A percentile compares a stretch with the other conserved stretches of the same genome.
Conservation (phyloP, 1,139 yeast genomes). For the Sugiyamaella paludigena region DNA sequence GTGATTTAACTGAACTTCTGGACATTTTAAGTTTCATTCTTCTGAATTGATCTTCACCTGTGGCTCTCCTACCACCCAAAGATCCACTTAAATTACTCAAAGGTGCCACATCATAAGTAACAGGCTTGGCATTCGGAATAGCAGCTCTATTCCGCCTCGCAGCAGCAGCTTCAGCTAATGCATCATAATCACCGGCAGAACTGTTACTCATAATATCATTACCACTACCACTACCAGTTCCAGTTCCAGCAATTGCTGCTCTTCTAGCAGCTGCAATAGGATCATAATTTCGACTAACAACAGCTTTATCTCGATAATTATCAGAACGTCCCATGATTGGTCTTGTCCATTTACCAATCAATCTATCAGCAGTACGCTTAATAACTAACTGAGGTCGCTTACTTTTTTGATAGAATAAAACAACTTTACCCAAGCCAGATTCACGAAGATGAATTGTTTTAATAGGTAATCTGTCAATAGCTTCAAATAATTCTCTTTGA, state of each 20-base stretch:
- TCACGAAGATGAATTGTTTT: slow-evolving; percentile 95
- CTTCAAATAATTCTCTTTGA: slow-evolving; percentile 78
- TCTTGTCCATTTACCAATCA: slow-evolving; percentile 97
- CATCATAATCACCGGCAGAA: slow-evolving; percentile 42
- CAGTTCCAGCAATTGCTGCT: slow-evolving; percentile 7
- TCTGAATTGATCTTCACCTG: slow-evolving; percentile 69
- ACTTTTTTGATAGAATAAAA: slow-evolving; percentile 89
- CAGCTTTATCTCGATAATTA: slow-evolving; percentile 84
- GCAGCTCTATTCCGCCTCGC: slow-evolving; percentile 86
- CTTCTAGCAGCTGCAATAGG: slow-evolving; percentile 38
- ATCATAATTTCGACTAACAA: slow-evolving; percentile 69
- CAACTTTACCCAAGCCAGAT: slow-evolving; percentile 89
- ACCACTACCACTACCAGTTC: slow-evolving; percentile 5
- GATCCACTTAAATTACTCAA: slow-evolving; percentile 51
- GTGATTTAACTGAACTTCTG: slow-evolving; percentile 49
- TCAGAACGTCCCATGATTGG: slow-evolving; percentile 96
- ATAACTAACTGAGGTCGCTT: slow-evolving; percentile 84
- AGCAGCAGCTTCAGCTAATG: slow-evolving; percentile 87
- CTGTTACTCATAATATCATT: background rate
- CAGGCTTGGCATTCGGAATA: slow-evolving; percentile 83
- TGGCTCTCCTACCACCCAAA: slow-evolving; percentile 39
- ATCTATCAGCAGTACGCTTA: slow-evolving; percentile 82
- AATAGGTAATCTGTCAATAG: slow-evolving; percentile 77
- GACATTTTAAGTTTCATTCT: slow-evolving; percentile 58
- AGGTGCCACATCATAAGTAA: slow-evolving; percentile 91